A percentile compares a stretch with the other conserved stretches of the same genome.
These are phyloP conservation scores for Suhomyces chickasaworum DNA, from an alignment of 1,139 yeast species.

Conservation along the genomic window DNA sequence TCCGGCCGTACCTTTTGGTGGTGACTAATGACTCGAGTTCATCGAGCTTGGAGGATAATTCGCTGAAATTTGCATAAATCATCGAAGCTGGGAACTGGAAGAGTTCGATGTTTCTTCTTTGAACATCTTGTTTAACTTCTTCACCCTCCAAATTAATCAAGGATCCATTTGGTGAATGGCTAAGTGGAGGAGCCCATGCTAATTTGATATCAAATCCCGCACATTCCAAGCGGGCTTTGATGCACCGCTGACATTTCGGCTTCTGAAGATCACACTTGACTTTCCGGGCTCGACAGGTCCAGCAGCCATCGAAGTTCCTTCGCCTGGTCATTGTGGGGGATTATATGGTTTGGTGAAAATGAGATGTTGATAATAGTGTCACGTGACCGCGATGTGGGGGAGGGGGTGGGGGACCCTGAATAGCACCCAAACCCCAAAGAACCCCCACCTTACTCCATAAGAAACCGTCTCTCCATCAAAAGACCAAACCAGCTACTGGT, in stretches of 20 bases:
- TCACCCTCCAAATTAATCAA: slow-evolving; percentile 24
- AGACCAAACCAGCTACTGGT: too few relatives aligned
- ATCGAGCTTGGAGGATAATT: slow-evolving; percentile 30
- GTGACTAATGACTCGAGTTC: slow-evolving; percentile 25
- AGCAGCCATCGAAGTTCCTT: slow-evolving; percentile 53
- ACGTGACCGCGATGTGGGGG: neutral
- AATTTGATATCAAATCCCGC: slow-evolving; percentile 44
- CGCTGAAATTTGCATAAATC: slow-evolving; percentile 37
- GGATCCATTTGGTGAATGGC: slow-evolving; percentile 25
- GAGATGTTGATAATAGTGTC: neutral
- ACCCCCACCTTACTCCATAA: too few relatives aligned
- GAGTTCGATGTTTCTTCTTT: slow-evolving; percentile 40
- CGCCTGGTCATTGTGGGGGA: slow-evolving; percentile 27
- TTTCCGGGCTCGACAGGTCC: slow-evolving; percentile 54
- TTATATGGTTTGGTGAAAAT: neutral
- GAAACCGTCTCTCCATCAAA: too few relatives aligned
- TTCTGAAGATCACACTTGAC: slow-evolving; percentile 51
- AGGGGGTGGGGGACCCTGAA: neutral
- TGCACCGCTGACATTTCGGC: slow-evolving; percentile 48
- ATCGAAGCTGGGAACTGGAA: slow-evolving; percentile 36
- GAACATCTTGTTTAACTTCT: slow-evolving; percentile 29
- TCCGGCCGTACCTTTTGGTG: slow-evolving; percentile 5
- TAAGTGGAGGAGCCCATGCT: slow-evolving; percentile 44
- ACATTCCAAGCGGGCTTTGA: slow-evolving; percentile 41
- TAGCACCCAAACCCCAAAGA: too few relatives aligned